phyloP scores from a whole-genome alignment of 148 eudicot genomes.

The Cornus florida region DNA sequence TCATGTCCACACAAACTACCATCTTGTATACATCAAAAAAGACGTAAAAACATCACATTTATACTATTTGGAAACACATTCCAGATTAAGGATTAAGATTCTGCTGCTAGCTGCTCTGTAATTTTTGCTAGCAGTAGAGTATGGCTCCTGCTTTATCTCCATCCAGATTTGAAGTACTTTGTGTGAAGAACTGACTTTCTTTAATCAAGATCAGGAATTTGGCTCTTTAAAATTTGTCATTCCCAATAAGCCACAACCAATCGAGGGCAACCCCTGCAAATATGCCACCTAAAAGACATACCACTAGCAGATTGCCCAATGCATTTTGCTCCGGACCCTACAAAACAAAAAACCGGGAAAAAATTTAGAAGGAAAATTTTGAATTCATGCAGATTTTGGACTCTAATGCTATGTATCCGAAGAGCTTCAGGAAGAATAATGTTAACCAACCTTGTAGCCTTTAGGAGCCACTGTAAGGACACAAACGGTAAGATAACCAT shows the following conservation, averaged over 20 bases:
- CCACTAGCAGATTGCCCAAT: conserved; percentile 56
- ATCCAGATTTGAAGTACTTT: too few relatives aligned
- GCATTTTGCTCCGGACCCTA: conserved; percentile 83
- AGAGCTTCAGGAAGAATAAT: not conserved
- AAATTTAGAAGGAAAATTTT: not conserved
- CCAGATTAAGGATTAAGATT: too few relatives aligned
- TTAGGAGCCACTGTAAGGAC: conserved; percentile 65
- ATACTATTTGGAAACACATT: too few relatives aligned
- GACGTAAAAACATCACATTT: too few relatives aligned
- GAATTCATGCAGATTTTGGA: not conserved
- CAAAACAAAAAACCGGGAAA: not conserved
- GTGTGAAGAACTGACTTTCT: too few relatives aligned
- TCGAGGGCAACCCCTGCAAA: conserved; percentile 63
- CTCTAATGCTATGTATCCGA: too few relatives aligned
- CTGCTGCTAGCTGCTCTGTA: too few relatives aligned
- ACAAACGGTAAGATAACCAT: conserved; percentile 83
- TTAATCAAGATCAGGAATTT: not conserved
- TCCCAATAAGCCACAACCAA: conserved; percentile 73
- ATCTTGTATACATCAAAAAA: too few relatives aligned
- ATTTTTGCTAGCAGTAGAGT: too few relatives aligned
- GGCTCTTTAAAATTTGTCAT: conserved; percentile 19
- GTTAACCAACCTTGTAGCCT: conserved; percentile 63
- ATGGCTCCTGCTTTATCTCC: too few relatives aligned
- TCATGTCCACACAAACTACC: too few relatives aligned
- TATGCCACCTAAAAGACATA: conserved; percentile 60